A percentile compares a stretch with the other conserved stretches of the same genome.
Evolutionary conservation across 768 basidiomycete species (phyloP).

Genomic region (Pulveroboletus sp.): DNA sequence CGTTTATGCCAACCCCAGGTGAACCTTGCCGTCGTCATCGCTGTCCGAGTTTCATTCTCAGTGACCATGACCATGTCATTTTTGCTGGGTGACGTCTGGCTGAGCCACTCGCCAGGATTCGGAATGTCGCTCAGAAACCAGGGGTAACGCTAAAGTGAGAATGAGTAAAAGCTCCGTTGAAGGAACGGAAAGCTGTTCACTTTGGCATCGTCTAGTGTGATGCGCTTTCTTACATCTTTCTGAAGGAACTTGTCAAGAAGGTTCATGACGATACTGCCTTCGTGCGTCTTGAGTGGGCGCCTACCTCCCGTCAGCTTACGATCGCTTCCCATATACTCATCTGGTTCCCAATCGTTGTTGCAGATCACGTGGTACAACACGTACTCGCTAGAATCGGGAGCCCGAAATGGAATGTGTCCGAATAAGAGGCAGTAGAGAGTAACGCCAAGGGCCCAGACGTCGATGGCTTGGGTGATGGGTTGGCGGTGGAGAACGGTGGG

Average conservation of each 20-base stretch:
- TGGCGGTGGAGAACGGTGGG: constrained; percentile 31
- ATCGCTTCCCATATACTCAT: constrained; percentile 70
- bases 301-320: constrained; percentile 59
- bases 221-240: constrained; percentile 71
- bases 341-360: constrained; percentile 65
- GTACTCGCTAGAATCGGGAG: constrained; percentile 58
- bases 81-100: constrained; percentile 49
- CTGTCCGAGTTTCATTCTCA: constrained; percentile 70
- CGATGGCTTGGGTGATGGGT: constrained; percentile 86
- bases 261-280: constrained; percentile 61
- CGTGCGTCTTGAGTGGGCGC: constrained; percentile 39
- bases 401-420: constrained; percentile 75
- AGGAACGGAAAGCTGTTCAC: constrained; percentile 35
- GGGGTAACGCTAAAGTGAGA: constrained; percentile 40
- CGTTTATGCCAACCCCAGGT: constrained; percentile 53
- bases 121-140: constrained; percentile 70
- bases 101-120: constrained; percentile 67
- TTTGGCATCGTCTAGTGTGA: constrained; percentile 80
- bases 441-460: constrained; percentile 96
- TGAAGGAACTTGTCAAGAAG: constrained; percentile 74
- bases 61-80: constrained; percentile 56
- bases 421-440: constrained; percentile 94
- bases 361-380: constrained; percentile 77
- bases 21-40: constrained; percentile 62
- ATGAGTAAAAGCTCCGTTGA: constrained; percentile 1